Conservation (phyloP, 1,284 basidiomycete genomes). For the Austroboletus novae-zelandiae region DNA sequence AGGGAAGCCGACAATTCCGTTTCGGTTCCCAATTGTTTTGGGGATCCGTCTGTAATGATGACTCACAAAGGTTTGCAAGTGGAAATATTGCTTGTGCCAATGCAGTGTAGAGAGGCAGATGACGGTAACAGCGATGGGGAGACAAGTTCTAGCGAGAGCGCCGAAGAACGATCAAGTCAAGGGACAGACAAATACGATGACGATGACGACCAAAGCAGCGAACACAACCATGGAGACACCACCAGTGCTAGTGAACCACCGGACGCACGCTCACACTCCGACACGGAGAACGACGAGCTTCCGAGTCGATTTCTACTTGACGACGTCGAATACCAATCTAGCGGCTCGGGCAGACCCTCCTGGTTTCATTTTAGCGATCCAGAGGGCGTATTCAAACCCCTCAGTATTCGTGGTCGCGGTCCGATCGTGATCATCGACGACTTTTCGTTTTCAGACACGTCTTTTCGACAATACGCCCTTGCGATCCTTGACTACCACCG, state of each 20-base stretch:
- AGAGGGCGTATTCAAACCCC: slow-evolving; percentile 1
- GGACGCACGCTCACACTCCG: neutral
- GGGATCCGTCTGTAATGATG: slow-evolving; percentile 8
- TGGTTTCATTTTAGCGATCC: slow-evolving; percentile 8
- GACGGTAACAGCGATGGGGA: neutral
- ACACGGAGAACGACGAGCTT: neutral
- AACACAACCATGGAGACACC: neutral
- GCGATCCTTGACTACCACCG: slow-evolving; percentile 11
- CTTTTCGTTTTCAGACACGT: neutral
- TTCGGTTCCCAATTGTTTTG: slow-evolving; percentile 3
- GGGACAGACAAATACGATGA: neutral
- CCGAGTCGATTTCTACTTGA: slow-evolving; percentile 1
- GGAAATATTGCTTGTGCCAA: slow-evolving; percentile 3
- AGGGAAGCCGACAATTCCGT: neutral
- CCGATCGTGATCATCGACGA: neutral
- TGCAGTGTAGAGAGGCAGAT: slow-evolving; percentile 3
- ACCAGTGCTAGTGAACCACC: neutral
- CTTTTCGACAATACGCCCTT: slow-evolving; percentile 1
- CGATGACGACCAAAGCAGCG: neutral
- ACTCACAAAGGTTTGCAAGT: slow-evolving; percentile 10
- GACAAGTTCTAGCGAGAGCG: neutral
- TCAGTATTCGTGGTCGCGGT: slow-evolving; percentile 7
- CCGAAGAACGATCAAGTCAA: neutral
- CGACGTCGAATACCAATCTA: slow-evolving; percentile 1
- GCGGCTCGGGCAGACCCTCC: neutral